phyloP scores from a whole-genome alignment of 148 eudicot species.

The Cornus florida region DNA sequence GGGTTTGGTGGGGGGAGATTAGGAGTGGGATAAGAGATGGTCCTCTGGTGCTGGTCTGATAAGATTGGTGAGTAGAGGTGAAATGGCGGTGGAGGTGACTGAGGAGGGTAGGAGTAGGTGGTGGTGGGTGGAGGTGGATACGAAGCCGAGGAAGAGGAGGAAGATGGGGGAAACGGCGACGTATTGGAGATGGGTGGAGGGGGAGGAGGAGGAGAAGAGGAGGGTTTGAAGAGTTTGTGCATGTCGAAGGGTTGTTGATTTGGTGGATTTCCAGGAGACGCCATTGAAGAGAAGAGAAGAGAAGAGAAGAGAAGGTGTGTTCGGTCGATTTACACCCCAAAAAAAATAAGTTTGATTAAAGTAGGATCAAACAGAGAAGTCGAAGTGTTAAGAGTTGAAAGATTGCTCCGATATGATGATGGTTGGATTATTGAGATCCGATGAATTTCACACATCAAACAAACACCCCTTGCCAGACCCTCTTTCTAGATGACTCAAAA shows the following conservation, averaged over 20 bases:
- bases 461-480: background rate
- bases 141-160: slow-evolving; percentile 43
- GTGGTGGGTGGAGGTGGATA: slow-evolving; percentile 44
- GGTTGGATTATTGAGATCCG: background rate
- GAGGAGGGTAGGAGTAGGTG: slow-evolving; percentile 38
- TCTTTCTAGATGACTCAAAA: background rate
- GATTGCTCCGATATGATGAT: background rate
- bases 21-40: slow-evolving; percentile 39
- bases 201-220: slow-evolving; percentile 9
- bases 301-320: background rate
- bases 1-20: slow-evolving; percentile 36
- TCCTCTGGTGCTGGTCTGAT: slow-evolving; percentile 32
- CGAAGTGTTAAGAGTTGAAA: background rate
- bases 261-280: slow-evolving; percentile 51
- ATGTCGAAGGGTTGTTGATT: slow-evolving; percentile 56
- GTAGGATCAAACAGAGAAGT: background rate
- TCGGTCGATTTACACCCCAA: background rate
- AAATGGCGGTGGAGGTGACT: slow-evolving; percentile 31
- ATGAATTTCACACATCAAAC: background rate
- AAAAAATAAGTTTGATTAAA: background rate
- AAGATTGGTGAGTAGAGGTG: slow-evolving; percentile 27
- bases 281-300: slow-evolving; percentile 22
- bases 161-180: slow-evolving; percentile 18
- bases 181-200: background rate
- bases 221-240: slow-evolving; percentile 52